Base-by-base conservation (phyloP, 1,139 yeast genomes). In the Scheffersomyces lignicola region DNA sequence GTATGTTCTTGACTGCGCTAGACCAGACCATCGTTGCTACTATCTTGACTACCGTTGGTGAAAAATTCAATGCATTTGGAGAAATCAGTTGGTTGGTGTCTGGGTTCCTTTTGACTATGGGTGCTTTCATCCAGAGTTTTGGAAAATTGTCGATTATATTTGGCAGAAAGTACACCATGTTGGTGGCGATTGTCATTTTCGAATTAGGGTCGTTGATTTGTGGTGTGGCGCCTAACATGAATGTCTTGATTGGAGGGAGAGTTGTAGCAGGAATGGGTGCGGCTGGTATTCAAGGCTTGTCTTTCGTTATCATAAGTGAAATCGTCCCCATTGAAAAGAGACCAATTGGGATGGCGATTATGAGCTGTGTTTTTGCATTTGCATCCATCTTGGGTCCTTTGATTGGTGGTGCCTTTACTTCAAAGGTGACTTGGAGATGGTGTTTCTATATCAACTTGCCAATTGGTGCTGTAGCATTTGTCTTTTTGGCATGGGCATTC, bases 81-180 rank as follows among this genome's bases (percentile, higher is more conserved):
- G 67, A 77, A 44, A 62, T 78, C 22, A 79, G 79, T 8, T 80
- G 88, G 87, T 51, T 80, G 30, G 58, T 78, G 3, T 62, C 83
- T 2, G 88, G 82, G 3, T 83, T 74, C 51, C 53, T 79, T 44
- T 60, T 83, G 33, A 43, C 67, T 3, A 52, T 58, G 49, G 55
- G 69, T 1, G 67, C 62, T 2, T 58, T 65, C 38, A 56, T 60
- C 18, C 63, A 65, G 25, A 58, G 58, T 7, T 66, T 67, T 62
- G 73, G 71, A 6, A 62, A 62, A 38, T 49, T 61, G 34, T 65
- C 76, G 1, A 73, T 71, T 42, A 65, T 70, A 4, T 68, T 71
- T 47, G 78, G 78, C 13, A 55, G 78, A 32, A 71, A 69, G 37
- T 51, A 55, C 36, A 58, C 70, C 16, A 57, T 70, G 49, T 47